Evolutionary conservation across 805 yeast species (phyloP).

Genomic region (Candida ascalaphidarum): DNA sequence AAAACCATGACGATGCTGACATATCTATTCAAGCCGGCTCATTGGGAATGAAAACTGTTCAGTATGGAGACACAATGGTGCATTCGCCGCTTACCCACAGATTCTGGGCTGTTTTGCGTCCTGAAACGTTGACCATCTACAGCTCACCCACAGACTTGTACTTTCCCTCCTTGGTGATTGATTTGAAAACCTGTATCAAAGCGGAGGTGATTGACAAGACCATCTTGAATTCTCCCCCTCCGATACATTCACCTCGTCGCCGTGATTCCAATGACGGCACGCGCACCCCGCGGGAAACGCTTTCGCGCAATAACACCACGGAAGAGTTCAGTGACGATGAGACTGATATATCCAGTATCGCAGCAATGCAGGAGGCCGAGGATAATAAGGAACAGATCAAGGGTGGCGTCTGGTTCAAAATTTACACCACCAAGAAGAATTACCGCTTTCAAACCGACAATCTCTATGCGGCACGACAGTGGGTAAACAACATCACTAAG

Average conservation of each 20-base stretch:
- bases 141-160: slow-evolving; percentile 70
- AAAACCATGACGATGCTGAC: slow-evolving; percentile 15
- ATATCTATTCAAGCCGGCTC: slow-evolving; percentile 25
- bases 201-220: slow-evolving; percentile 42
- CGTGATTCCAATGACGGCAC: slow-evolving; percentile 1
- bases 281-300: slow-evolving; percentile 2
- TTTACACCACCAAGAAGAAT: slow-evolving; percentile 49
- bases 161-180: slow-evolving; percentile 73
- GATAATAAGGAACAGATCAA: slow-evolving; percentile 15
- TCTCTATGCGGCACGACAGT: slow-evolving; percentile 61
- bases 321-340: slow-evolving; percentile 12
- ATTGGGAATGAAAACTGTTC: slow-evolving; percentile 28
- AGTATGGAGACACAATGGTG: slow-evolving; percentile 29
- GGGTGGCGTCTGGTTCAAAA: slow-evolving; percentile 43
- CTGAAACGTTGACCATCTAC: slow-evolving; percentile 61
- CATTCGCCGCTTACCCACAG: slow-evolving; percentile 34
- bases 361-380: slow-evolving; percentile 12
- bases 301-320: slow-evolving; percentile 4
- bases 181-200: slow-evolving; percentile 52
- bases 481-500: slow-evolving; percentile 71
- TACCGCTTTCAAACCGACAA: slow-evolving; percentile 71
- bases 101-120: slow-evolving; percentile 75
- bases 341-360: slow-evolving; percentile 10
- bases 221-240: neutral
- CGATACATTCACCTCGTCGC: neutral